Base-by-base conservation (phyloP, 257 asterid genomes). In the Osmanthus fragrans region DNA sequence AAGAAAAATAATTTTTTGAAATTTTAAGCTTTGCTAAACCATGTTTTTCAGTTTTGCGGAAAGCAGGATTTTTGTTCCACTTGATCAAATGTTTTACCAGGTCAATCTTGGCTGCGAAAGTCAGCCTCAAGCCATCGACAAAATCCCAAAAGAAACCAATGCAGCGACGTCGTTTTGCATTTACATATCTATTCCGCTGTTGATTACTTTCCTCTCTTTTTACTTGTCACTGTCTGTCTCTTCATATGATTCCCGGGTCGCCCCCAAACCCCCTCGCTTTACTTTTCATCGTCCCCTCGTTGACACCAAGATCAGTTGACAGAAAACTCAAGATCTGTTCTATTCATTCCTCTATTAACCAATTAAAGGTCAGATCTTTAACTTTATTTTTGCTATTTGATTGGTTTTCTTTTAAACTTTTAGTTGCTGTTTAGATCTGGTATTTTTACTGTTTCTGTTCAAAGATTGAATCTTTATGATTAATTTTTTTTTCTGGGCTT, bases 291-390 rank as follows among this genome's bases (percentile, higher is more conserved):
- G 19, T 75, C 76, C 73, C 56, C 82, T 16, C 81, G 86, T 79
- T 82, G 86, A 82, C 86, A 40, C 73, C 25, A 49, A 65, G 74
- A 79, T 71, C 83, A 67, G 66, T 76, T 77, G 10, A n/a, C 79
- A 23, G 76, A 40, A 51, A 54, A 75, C 82, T 76, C 73, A 71
- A 70, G 70, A 76, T 79, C 81, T 30, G 47, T 70, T 72, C 37
- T 45, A 67, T 80, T 45, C 64, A 25, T 4, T 32, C 13, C 71
- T 42, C 73, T 45, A 19, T 70, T 78, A 75, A 54, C 73, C 75
- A 18, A 67, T 23, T 64, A 8, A 74, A 82, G 83, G 85, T 82
- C 42, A 69, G 85, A 82, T 82, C 85, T 75, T 49, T 39, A 47
- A n/a, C 64, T 51, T 9, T 65, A 1, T 51, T 54, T 47, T n/a